These are phyloP conservation scores for Colletotrichum navitas DNA, from an alignment of 2,329 filamentous ascomycete species.

Conservation along the genomic window DNA sequence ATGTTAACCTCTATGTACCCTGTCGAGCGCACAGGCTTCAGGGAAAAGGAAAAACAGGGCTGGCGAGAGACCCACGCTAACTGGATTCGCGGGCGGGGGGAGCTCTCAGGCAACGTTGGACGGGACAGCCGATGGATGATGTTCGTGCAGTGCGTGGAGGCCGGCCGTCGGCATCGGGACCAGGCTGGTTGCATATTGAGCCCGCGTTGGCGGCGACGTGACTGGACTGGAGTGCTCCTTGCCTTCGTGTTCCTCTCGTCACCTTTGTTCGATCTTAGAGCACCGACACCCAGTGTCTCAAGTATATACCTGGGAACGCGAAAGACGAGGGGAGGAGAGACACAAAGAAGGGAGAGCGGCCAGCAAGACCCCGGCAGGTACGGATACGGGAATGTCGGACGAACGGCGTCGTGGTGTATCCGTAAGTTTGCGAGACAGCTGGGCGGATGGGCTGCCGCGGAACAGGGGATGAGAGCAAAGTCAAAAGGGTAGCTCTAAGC, in stretches of 20 bases:
- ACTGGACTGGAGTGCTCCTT: neutral
- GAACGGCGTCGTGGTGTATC: neutral
- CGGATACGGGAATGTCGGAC: neutral
- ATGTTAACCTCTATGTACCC: neutral
- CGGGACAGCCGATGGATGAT: conserved; percentile 1
- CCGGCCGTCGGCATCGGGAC: neutral
- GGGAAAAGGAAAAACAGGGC: neutral
- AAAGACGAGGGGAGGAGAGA: neutral
- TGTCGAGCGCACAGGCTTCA: neutral
- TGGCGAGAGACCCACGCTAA: neutral
- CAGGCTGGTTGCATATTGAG: neutral
- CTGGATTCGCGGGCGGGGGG: conserved; percentile 27
- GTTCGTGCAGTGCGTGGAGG: conserved; percentile 3
- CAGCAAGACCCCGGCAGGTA: neutral
- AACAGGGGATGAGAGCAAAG: neutral
- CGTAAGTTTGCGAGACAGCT: neutral
- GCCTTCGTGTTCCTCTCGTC: neutral
- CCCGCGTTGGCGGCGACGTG: neutral
- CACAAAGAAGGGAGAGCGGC: neutral
- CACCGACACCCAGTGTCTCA: no score
- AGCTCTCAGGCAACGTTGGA: neutral
- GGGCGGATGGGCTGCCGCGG: neutral
- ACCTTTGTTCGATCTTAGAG: neutral
- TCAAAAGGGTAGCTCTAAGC: conserved; percentile 1
- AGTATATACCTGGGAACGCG: no score